phyloP scores from a whole-genome alignment of 129 eudicot species.

The Glebionis coronaria region DNA sequence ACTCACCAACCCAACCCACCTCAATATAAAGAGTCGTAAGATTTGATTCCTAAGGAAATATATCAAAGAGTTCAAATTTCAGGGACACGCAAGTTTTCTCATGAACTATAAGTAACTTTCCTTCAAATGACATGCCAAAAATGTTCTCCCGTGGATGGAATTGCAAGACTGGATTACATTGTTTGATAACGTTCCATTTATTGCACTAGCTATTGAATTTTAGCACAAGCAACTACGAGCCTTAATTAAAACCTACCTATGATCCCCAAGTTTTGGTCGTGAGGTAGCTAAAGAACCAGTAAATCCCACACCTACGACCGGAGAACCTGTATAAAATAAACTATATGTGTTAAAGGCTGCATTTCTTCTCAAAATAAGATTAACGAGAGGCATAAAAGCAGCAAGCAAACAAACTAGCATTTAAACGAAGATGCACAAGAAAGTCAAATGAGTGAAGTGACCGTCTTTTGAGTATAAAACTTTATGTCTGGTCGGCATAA shows the following conservation, averaged over 20 bases:
- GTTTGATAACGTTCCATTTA: neutral
- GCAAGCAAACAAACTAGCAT: conserved; percentile 7
- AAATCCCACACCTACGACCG: conserved; percentile 84
- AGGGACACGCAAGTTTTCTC: too few species aligned
- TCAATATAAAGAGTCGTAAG: too few species aligned
- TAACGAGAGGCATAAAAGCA: neutral
- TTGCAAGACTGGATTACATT: too few species aligned
- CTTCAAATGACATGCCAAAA: too few species aligned
- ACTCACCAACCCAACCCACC: too few species aligned
- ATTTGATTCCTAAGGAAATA: too few species aligned
- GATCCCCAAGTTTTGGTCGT: conserved; percentile 78
- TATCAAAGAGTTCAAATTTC: too few species aligned
- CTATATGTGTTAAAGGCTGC: neutral
- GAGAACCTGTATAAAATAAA: conserved; percentile 47
- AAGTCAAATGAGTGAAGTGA: too few species aligned
- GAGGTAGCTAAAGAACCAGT: conserved; percentile 78
- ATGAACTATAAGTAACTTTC: too few species aligned
- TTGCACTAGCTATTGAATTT: neutral
- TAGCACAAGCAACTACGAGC: neutral
- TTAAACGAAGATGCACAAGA: conserved; percentile 1
- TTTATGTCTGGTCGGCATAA: neutral
- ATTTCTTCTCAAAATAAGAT: conserved; percentile 14
- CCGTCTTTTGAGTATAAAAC: neutral
- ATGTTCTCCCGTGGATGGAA: too few species aligned
- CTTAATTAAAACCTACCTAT: conserved; percentile 44